These are phyloP conservation scores for Ustilago curta DNA, from an alignment of 1,284 basidiomycete genomes.

Conservation along the genomic window DNA sequence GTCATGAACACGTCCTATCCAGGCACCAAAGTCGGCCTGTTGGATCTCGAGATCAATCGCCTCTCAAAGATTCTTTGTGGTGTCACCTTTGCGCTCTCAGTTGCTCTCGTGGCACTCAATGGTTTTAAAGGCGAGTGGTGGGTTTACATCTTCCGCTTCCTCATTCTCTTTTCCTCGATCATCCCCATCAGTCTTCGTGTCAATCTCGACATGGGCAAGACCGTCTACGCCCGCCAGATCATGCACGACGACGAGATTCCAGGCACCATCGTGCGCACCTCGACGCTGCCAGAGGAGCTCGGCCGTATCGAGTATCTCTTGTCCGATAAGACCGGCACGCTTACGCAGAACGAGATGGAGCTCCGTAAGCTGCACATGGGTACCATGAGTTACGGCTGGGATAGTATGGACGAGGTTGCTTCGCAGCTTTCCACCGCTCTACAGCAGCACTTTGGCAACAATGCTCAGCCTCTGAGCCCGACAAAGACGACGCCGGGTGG, in stretches of 20 bases:
- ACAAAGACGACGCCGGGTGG: conserved; percentile 21
- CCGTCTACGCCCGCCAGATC: conserved; percentile 94
- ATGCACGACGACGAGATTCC: conserved; percentile 93
- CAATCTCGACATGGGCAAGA: conserved; percentile 99
- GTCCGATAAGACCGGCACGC: conserved; percentile 96
- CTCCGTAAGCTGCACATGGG: conserved; percentile 99
- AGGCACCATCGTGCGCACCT: conserved; percentile 93
- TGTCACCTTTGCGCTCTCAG: conserved; percentile 90
- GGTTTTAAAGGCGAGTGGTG: conserved; percentile 97
- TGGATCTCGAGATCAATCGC: conserved; percentile 94
- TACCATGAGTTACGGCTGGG: conserved; percentile 94
- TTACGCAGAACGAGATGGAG: conserved; percentile 99
- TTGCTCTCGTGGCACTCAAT: conserved; percentile 92
- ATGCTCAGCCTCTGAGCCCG: conserved; percentile 26
- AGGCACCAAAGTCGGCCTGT: conserved; percentile 89
- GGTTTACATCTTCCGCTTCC: conserved; percentile 94
- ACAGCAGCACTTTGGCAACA: conserved; percentile 65
- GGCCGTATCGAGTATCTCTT: conserved; percentile 95
- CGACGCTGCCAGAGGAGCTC: conserved; percentile 95
- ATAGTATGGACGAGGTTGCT: conserved; percentile 97
- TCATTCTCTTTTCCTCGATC: conserved; percentile 97
- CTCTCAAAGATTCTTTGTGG: conserved; percentile 97
- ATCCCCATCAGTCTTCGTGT: conserved; percentile 99
- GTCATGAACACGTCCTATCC: conserved; percentile 99
- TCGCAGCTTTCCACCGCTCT: conserved; percentile 87